Evolutionary conservation across 805 yeast species (phyloP), one percentile per base, ranked within the genome.

Genomic region (Wickerhamiella galacta): DNA sequence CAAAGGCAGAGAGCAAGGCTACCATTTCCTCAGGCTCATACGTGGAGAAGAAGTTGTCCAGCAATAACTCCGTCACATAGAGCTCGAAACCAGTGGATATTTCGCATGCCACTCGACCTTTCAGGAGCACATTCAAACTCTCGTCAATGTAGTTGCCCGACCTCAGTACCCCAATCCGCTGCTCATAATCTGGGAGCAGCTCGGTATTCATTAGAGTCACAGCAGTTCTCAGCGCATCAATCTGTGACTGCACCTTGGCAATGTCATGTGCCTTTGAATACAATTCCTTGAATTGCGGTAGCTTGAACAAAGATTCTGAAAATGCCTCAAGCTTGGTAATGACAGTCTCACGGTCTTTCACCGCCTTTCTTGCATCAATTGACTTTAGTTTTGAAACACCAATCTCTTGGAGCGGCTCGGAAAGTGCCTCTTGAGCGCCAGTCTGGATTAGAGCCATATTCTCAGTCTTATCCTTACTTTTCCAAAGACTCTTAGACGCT

Each of bases 1-100:
- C 93, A 58, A 90, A 90, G 23, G 79, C 81, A 0, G 95, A 82
- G 20, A 90, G 56, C 31, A 90, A 60, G 0, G 96, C 96, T n/a
- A 85, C 95, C 40, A 90, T 83, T 54, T 90, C 98, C 48, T 83
- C 95, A 1, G 95, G 83, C 41, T 85, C 92, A 50, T 79, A 85
- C 37, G 82, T 92, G 20, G 87, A 93, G 40, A 90, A 59, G 60
- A 87, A 83, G 55, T 90, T 90, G 48, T 87, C 93, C 45, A 90
- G 63, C 12, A 90, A 70, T 34, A 90, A 63, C 53, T 90, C 98
- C 0, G 98, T 87, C 8, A 90, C 2, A 78, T 75, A 58, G 93
- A 90, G 62, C 54, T 90, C 98, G 70, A 85, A 82, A 0, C 96
- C 96, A 17, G 82, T 43, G 29, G 53, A 41, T 37, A 57, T 49